These are phyloP conservation scores for Sideroxylon spinosum DNA, from an alignment of 179 eudicot species.

Conservation along the genomic window DNA sequence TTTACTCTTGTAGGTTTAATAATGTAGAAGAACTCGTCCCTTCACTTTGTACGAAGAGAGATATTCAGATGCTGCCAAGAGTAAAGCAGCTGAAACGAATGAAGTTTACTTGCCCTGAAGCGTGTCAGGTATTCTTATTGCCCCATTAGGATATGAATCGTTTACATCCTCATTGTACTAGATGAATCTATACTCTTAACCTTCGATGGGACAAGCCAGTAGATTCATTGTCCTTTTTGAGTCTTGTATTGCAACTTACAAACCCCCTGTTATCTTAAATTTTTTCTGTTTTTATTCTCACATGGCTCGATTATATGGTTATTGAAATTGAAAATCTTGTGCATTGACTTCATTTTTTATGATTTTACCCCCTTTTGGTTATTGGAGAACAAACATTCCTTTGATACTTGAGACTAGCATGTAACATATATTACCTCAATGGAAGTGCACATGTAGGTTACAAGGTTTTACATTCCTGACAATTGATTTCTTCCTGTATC, in stretches of 20 bases:
- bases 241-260: background rate
- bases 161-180: background rate
- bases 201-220: background rate
- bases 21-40: constrained; percentile 42
- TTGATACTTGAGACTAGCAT: background rate
- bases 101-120: constrained; percentile 42
- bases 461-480: background rate
- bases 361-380: background rate
- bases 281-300: background rate
- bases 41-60: constrained; percentile 52
- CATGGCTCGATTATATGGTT: background rate
- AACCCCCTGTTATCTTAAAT: background rate
- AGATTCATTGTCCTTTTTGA: background rate
- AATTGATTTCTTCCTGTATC: background rate
- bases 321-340: background rate
- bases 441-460: background rate
- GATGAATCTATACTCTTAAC: background rate
- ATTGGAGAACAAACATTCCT: background rate
- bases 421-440: background rate
- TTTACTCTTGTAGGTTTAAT: constrained; percentile 44
- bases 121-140: constrained; percentile 38
- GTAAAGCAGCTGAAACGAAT: constrained; percentile 48
- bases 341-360: background rate
- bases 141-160: background rate
- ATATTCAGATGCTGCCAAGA: constrained; percentile 33